A percentile compares a stretch with the other conserved stretches of the same genome.
Evolutionary conservation across 164 flowering plant species (phyloP).

Genomic region (Sedum album): DNA sequence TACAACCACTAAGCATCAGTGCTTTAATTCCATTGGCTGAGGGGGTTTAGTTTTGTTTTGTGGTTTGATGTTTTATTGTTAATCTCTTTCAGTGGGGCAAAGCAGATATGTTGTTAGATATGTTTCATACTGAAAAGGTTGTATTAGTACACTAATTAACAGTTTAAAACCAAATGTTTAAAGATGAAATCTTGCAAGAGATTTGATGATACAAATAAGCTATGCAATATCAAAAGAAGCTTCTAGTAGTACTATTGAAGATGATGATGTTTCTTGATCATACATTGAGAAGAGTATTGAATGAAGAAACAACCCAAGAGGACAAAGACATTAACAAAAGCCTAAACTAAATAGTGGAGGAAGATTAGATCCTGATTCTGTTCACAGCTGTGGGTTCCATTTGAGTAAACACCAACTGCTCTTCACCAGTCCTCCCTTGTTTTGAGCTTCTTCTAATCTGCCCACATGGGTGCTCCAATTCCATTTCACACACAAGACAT

Average conservation of each 20-base stretch:
- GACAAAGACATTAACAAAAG: background rate
- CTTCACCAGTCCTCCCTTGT: background rate
- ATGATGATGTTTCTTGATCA: background rate
- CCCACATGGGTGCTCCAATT: background rate
- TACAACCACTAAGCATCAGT: constrained; percentile 5
- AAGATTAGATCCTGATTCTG: constrained; percentile 1
- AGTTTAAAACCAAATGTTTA: background rate
- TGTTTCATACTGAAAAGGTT: background rate
- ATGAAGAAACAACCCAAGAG: background rate
- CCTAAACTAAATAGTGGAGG: too few species aligned
- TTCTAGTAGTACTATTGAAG: background rate
- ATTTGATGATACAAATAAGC: background rate
- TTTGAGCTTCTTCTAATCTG: background rate
- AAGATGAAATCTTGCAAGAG: background rate
- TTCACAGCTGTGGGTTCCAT: background rate
- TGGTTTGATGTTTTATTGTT: background rate
- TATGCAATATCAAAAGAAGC: too few species aligned
- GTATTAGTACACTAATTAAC: too few species aligned
- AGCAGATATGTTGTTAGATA: background rate
- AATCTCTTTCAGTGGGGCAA: background rate
- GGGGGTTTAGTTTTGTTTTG: background rate
- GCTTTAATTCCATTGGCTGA: background rate
- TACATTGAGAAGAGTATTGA: background rate
- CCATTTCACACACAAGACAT: background rate
- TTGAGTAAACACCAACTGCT: background rate